Conservation (phyloP, 225 moss, liverwort and hornwort genomes). For the Rhytidiadelphus loreus region DNA sequence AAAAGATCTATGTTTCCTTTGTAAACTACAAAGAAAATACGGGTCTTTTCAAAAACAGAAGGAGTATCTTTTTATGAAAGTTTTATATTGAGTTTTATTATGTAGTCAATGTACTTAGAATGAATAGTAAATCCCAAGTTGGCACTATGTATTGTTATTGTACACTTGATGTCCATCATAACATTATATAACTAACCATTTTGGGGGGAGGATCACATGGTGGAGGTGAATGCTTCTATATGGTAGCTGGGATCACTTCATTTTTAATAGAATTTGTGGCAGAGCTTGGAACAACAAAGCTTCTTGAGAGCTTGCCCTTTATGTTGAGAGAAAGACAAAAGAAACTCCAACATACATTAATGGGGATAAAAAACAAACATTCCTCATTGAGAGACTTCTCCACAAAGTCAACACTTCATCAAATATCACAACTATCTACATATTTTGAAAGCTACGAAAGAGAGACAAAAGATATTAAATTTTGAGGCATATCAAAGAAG, state of each 20-base stretch:
- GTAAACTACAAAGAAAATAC: too few relatives aligned
- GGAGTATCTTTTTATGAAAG: background rate
- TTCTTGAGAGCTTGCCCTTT: fast-evolving
- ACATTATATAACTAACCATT: background rate
- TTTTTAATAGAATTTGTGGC: background rate
- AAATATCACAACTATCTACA: background rate
- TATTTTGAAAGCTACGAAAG: fast-evolving
- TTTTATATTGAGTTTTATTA: background rate
- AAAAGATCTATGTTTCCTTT: too few relatives aligned
- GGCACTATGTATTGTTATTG: too few relatives aligned
- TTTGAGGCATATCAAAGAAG: fast-evolving
- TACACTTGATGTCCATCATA: background rate
- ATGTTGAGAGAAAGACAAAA: too few relatives aligned
- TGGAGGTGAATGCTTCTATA: fast-evolving
- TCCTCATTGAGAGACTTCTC: background rate
- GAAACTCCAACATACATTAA: fast-evolving
- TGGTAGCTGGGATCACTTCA: background rate
- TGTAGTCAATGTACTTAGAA: fast-evolving
- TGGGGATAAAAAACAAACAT: too few relatives aligned
- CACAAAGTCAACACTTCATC: too few relatives aligned
- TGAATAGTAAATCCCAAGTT: background rate
- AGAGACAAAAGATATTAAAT: background rate
- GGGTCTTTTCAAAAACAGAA: too few relatives aligned
- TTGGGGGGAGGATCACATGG: fast-evolving
- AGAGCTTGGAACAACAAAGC: fast-evolving